A percentile compares a stretch with the other conserved stretches of the same genome.
These are phyloP conservation scores for Syzygium syzygioides DNA, from an alignment of 441 rosid species.

Conservation along the genomic window DNA sequence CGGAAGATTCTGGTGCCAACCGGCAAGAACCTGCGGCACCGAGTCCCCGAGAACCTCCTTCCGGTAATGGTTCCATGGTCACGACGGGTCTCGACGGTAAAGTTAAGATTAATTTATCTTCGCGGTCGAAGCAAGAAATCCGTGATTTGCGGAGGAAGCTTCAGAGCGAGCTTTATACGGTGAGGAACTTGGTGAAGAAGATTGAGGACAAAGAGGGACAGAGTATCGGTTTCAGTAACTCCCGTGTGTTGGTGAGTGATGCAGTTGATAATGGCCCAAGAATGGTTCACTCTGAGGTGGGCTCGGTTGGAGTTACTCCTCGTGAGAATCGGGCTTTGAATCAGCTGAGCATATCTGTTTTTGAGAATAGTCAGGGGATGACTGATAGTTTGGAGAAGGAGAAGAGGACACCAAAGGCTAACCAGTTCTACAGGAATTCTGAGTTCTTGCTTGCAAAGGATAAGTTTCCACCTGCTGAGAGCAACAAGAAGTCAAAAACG, in stretches of 20 bases:
- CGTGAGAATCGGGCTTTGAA: slow-evolving; percentile 67
- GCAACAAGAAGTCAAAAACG: slow-evolving; percentile 82
- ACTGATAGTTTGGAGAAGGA: slow-evolving; percentile 82
- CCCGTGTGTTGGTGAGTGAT: slow-evolving; percentile 25
- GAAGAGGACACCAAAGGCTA: slow-evolving; percentile 97
- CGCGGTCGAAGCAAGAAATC: slow-evolving; percentile 51
- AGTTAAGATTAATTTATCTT: slow-evolving; percentile 45
- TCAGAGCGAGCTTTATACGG: slow-evolving; percentile 62
- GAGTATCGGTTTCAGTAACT: slow-evolving; percentile 33
- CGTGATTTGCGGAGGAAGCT: slow-evolving; percentile 67
- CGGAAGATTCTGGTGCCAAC: slow-evolving; percentile 31
- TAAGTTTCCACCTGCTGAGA: slow-evolving; percentile 93
- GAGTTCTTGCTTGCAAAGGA: slow-evolving; percentile 95
- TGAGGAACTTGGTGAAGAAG: slow-evolving; percentile 75
- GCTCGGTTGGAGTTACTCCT: slow-evolving; percentile 43
- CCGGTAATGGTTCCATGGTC: slow-evolving; percentile 33
- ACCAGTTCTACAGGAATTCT: slow-evolving; percentile 82
- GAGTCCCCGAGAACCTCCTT: slow-evolving; percentile 14
- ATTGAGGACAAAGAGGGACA: slow-evolving; percentile 73
- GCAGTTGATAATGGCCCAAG: slow-evolving; percentile 42
- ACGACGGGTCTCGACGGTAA: slow-evolving; percentile 34
- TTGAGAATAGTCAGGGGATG: slow-evolving; percentile 66
- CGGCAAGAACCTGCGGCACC: slow-evolving; percentile 16
- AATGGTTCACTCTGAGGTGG: slow-evolving; percentile 59
- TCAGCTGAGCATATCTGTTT: slow-evolving; percentile 59